Base-by-base conservation (phyloP, 106 monocot species). In the Dioscorea dumetorum region DNA sequence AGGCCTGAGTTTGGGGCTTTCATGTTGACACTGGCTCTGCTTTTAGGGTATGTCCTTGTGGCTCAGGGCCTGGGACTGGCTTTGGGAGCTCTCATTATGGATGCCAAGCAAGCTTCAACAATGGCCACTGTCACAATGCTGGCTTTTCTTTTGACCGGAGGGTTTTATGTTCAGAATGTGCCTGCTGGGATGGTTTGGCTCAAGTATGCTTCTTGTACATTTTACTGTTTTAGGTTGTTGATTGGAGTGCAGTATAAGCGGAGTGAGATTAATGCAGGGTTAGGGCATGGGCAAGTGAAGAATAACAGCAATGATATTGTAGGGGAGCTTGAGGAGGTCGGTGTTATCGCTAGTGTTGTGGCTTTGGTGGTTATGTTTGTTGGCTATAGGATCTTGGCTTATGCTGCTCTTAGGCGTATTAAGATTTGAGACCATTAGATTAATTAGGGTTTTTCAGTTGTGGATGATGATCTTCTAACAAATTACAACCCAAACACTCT, bases 31-130 rank as follows among this genome's bases (percentile, higher is more conserved):
- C 52, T 92, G n/a, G 66, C 60, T 0, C 80, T 87, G 59, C 61
- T 97, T 12, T 81, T 97, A 4, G 72, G 78, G 28, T 97, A 97
- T 49, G 88, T 91, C n/a, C 74, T 92, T 35, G 92, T 87, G 16
- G 92, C 97, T 1, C 92, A 87, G 58, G 97, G 97, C 0, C 74
- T 97, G 0, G 97, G 97, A 8, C 70, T 97, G 4, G 72, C 77
- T 11, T 20, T 97, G 18, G 97, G 97, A 3, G 97, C 92, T 0
- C 67, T 68, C 0, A 81, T 97, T 28, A 89, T 84, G 89, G 91
- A 97, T 53, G 92, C 89, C 0, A 97, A 97, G 82, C 63, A 81
- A 54, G 97, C 92, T 0, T 91, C 97, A 1, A 92, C 89, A 4
- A 24, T 87, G 1, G 84, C 78, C 2, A 97, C 97, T 0, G 61